A percentile compares a stretch with the other conserved stretches of the same genome.
Evolutionary conservation across 352 stramenopile species (phyloP).

Genomic region (Globisporangium irregulare): DNA sequence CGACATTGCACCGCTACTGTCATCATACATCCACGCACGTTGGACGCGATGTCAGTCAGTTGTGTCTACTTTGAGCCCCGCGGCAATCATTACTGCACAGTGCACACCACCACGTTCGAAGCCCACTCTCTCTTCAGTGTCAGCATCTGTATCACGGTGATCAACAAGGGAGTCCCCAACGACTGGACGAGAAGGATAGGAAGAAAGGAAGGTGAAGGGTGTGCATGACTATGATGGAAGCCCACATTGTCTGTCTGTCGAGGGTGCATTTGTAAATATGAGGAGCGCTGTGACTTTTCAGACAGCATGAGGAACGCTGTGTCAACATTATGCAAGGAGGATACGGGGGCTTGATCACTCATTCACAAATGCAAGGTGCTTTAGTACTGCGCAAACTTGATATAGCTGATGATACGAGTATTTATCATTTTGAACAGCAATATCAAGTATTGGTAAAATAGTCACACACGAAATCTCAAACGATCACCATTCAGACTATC

Average conservation of each 20-base stretch:
- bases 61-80: neutral
- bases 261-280: neutral
- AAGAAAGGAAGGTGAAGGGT: neutral
- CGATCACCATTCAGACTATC: too few species aligned
- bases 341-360: too few species aligned
- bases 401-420: too few species aligned
- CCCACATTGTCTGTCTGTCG: neutral
- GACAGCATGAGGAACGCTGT: neutral
- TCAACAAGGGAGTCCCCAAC: neutral
- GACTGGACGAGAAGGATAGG: neutral
- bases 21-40: neutral
- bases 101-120: neutral
- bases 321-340: too few species aligned
- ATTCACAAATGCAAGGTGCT: too few species aligned
- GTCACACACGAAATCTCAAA: too few species aligned
- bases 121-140: neutral
- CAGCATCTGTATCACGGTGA: neutral
- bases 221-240: neutral
- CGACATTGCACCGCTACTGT: neutral
- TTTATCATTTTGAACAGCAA: too few species aligned
- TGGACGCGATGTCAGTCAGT: neutral
- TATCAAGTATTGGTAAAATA: too few species aligned
- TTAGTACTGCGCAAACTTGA: too few species aligned
- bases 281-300: neutral
- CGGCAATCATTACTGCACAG: neutral